Conservation (phyloP, 305 asterid genomes). For the Rubia occidens region DNA sequence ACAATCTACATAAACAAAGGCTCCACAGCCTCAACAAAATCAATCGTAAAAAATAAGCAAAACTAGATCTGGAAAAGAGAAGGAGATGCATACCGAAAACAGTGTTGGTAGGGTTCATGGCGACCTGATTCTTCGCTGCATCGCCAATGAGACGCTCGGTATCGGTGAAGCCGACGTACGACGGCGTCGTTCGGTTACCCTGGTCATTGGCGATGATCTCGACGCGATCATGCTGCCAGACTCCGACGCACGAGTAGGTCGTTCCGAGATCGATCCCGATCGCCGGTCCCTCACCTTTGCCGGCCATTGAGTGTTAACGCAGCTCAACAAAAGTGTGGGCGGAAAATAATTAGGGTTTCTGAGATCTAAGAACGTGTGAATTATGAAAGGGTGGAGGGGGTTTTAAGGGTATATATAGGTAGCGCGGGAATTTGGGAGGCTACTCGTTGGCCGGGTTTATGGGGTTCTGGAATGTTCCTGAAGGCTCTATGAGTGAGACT, state of each 20-base stretch:
- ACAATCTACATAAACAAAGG: background rate
- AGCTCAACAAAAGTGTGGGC: background rate
- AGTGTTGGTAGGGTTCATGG: slow-evolving; percentile 32
- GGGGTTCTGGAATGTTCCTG: slow-evolving; percentile 20
- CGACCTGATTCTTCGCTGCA: slow-evolving; percentile 34
- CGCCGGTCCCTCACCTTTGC: slow-evolving; percentile 32
- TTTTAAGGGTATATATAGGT: background rate
- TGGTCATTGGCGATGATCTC: slow-evolving; percentile 32
- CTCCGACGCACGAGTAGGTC: slow-evolving; percentile 30
- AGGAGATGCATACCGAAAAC: slow-evolving; percentile 22
- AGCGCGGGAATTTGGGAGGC: background rate
- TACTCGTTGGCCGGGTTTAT: slow-evolving; percentile 6
- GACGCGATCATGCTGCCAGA: slow-evolving; percentile 33
- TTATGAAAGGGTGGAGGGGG: background rate
- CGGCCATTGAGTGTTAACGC: slow-evolving; percentile 19
- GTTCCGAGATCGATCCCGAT: slow-evolving; percentile 34
- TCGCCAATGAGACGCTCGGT: slow-evolving; percentile 34
- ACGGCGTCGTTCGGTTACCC: slow-evolving; percentile 33
- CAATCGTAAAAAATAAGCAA: background rate
- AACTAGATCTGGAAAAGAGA: background rate
- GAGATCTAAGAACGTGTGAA: background rate
- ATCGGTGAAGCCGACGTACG: slow-evolving; percentile 31
- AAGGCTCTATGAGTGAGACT: background rate
- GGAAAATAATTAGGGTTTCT: background rate
- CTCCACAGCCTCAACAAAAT: background rate